Conservation (phyloP, 2,329 filamentous ascomycete genomes). For the Fusarium secorum region DNA sequence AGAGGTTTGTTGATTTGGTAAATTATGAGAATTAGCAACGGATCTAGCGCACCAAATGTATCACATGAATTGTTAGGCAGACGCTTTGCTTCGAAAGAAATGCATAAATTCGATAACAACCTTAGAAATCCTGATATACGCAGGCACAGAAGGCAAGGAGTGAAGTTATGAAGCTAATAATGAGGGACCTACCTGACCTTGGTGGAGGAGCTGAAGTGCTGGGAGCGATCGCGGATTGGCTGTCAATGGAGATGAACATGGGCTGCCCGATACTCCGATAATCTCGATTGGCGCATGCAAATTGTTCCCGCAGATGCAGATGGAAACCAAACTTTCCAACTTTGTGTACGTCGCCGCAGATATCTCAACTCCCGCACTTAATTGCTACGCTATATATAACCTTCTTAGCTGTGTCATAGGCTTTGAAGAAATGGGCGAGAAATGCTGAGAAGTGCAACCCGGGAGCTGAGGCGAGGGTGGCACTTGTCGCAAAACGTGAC, state of each 20-base stretch:
- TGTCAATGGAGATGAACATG: neutral
- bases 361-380: neutral
- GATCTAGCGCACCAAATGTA: neutral
- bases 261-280: conserved; percentile 17
- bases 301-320: conserved; percentile 6
- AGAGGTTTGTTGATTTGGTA: neutral
- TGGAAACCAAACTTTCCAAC: neutral
- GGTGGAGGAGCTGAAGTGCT: neutral
- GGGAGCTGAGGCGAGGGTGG: conserved; percentile 45
- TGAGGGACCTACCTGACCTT: neutral
- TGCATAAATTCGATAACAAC: neutral
- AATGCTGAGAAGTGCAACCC: conserved; percentile 48
- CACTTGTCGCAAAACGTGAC: conserved; percentile 36
- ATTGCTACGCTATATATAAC: neutral
- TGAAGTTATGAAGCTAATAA: neutral
- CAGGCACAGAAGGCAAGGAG: neutral
- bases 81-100: neutral
- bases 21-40: neutral
- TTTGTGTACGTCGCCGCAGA: neutral
- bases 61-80: neutral
- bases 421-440: conserved; percentile 46
- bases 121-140: neutral
- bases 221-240: conserved; percentile 4
- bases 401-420: neutral
- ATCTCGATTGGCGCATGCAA: conserved; percentile 41